Base-by-base conservation (phyloP, 768 basidiomycete species). In the Hebeloma cylindrosporum region DNA sequence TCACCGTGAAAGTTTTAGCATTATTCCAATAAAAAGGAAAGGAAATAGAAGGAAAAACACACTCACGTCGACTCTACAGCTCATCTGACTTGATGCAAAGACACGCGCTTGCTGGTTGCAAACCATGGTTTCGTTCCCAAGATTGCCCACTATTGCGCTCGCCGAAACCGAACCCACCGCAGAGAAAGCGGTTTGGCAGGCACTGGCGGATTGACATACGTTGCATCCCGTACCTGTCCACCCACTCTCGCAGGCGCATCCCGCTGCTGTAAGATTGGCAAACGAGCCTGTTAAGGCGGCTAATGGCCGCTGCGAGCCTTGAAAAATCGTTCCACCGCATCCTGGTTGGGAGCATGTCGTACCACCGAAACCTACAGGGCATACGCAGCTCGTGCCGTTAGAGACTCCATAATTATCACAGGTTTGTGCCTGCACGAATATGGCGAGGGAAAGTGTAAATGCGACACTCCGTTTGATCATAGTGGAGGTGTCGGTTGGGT, bases 141-240 rank as follows among this genome's bases (percentile, higher is more conserved):
- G 58, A 23, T 47, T 43, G 23, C 56, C 65, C 16, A 65, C 50
- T 9, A 62, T 52, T n/a, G 60, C 52, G 43, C 59, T 61, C 2
- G 68, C 61, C 3, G 69, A 51, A 11, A 68, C 62, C 23, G 64
- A 60, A 7, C 62, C 66, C 29, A 67, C 65, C 2, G 79, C 65
- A 37, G 71, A 60, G 56, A 78, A 81, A 4, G 78, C 90, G 31
- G 60, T 63, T 56, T 85, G 79, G 61, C 93, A 96, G 0, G 88
- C 84, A 40, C 68, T 70, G 1, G 82, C 58, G 7, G 70, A 74
- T 45, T 74, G 71, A 59, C 93, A 95, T 27, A 94, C 88, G 56
- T 89, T 90, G 61, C 89, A 92, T 0, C 79, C 86, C 1, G 70
- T 68, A 7, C 91, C 93, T 1, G 71, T 72, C 92, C 92, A 94